phyloP scores from a whole-genome alignment of 306 rosid species.

The Dryas drummondii region DNA sequence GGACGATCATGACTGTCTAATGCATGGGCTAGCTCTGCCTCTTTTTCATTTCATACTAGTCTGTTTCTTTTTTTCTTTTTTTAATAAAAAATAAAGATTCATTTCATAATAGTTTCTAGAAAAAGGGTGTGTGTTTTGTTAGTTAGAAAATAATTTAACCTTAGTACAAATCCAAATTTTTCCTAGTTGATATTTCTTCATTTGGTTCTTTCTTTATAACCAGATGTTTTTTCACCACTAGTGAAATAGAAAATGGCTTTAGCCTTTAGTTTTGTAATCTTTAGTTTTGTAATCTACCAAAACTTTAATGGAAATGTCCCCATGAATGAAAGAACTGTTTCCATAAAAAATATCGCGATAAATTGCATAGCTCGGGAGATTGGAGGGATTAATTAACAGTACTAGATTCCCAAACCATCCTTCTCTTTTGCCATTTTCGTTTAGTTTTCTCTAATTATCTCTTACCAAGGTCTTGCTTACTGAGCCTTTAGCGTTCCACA shows the following conservation, averaged over 20 bases:
- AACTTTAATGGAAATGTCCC: background rate
- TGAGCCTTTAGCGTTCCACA: constrained; percentile 39
- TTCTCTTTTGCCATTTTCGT: constrained; percentile 9
- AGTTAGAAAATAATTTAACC: too few relatives aligned
- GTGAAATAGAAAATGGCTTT: too few relatives aligned
- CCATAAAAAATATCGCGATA: constrained; percentile 34
- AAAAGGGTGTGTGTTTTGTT: background rate
- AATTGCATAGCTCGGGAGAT: constrained; percentile 10
- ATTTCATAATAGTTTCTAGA: too few relatives aligned
- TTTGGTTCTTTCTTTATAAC: too few relatives aligned
- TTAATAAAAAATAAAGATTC: too few relatives aligned
- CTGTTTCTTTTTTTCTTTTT: too few relatives aligned
- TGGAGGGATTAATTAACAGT: background rate
- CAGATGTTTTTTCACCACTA: too few relatives aligned
- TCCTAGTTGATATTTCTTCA: background rate
- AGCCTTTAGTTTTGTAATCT: too few relatives aligned
- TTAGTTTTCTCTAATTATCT: constrained; percentile 1
- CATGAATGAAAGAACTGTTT: background rate
- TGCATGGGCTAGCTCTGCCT: background rate
- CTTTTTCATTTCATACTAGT: background rate
- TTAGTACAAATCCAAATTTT: too few relatives aligned
- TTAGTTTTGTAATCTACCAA: too few relatives aligned
- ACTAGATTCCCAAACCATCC: constrained; percentile 29
- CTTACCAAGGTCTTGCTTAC: constrained; percentile 42
- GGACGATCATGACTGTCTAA: constrained; percentile 31